phyloP scores from a whole-genome alignment of 495 filamentous ascomycete genomes.

The Baudoinia panamericana region DNA sequence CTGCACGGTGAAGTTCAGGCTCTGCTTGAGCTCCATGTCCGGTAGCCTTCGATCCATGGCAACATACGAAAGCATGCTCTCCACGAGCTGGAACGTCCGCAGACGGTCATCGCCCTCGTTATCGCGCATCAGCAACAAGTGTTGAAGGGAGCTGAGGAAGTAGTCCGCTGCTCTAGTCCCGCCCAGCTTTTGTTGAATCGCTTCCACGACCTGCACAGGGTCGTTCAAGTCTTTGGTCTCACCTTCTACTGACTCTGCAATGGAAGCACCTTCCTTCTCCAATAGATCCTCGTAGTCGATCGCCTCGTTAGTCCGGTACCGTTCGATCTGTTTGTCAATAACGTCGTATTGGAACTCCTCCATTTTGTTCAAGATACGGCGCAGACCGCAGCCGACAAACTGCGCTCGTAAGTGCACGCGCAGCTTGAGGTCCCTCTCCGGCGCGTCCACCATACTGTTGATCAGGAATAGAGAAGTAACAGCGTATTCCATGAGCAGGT shows the following conservation, averaged over 20 bases:
- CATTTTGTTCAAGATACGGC: constrained; percentile 91
- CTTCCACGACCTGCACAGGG: constrained; percentile 82
- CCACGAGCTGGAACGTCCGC: constrained; percentile 95
- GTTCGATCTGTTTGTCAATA: constrained; percentile 96
- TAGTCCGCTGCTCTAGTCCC: constrained; percentile 83
- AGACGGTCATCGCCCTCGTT: constrained; percentile 86
- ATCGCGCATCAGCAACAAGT: constrained; percentile 84
- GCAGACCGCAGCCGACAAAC: constrained; percentile 92
- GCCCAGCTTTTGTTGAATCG: constrained; percentile 75
- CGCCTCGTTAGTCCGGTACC: constrained; percentile 83
- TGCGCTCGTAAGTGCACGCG: constrained; percentile 90
- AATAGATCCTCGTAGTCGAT: constrained; percentile 97
- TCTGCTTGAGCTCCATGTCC: constrained; percentile 94
- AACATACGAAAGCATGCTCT: constrained; percentile 96
- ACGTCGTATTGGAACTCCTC: constrained; percentile 96
- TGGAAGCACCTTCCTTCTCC: constrained; percentile 77
- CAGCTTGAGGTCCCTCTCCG: constrained; percentile 73
- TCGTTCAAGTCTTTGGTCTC: constrained; percentile 92
- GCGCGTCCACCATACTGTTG: constrained; percentile 92
- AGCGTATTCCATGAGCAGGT: constrained; percentile 96
- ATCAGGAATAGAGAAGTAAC: constrained; percentile 88
- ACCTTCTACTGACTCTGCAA: constrained; percentile 78
- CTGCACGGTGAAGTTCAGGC: constrained; percentile 94
- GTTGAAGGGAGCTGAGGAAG: constrained; percentile 89
- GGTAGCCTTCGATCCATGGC: constrained; percentile 94